Evolutionary conservation across 2,329 filamentous ascomycete species (phyloP), one percentile per base, ranked within the genome.

Genomic region (Colletotrichum brevisporum): DNA sequence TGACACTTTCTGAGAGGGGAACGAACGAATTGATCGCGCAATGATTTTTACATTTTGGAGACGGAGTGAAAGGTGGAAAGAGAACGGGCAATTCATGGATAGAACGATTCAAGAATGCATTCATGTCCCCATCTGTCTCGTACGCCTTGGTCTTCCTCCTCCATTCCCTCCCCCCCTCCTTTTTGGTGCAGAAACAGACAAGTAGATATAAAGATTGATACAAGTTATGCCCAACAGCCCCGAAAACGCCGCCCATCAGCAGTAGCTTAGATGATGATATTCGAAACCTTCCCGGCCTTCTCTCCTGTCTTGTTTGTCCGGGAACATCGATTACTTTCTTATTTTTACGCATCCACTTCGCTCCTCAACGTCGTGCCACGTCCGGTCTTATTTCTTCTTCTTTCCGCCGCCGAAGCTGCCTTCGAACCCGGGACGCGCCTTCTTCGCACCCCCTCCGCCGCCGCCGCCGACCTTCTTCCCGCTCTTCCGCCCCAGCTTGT

Each of bases 391-490:
- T 55, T 59, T 73, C 75, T 77, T 83, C 76, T 86, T 86, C 78
- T 82, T 84, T 66, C 86, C 84, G 73, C 89, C 78, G 71, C 85
- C 87, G 77, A 95, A 91, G 70, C 80, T 81, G 36, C 92, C 91
- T 78, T 93, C 91, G 72, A 93, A 93, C 2, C 91, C 91, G 13
- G 91, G 89, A 65, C 88, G 84, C 68, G 85, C 86, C 75, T 88
- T 90, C 75, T 83, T 83, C 21, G 36, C 61, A 1, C 31, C 31
- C 31, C 8, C 31, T 8, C 31, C 9, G 3, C 8, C 64, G 51
- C 64, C 64, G 51, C 64, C 64, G 71, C 83, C 81, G 76, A 86
- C 86, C 73, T 82, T 80, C 77, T 83, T 82, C 60, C 75, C 78
- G 47, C 53, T 69, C 83, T 88, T 89, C 79, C 89, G 90, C 41